Evolutionary conservation across 208 protist genomes (phyloP).

Genomic region (Novymonas esmeraldas): DNA sequence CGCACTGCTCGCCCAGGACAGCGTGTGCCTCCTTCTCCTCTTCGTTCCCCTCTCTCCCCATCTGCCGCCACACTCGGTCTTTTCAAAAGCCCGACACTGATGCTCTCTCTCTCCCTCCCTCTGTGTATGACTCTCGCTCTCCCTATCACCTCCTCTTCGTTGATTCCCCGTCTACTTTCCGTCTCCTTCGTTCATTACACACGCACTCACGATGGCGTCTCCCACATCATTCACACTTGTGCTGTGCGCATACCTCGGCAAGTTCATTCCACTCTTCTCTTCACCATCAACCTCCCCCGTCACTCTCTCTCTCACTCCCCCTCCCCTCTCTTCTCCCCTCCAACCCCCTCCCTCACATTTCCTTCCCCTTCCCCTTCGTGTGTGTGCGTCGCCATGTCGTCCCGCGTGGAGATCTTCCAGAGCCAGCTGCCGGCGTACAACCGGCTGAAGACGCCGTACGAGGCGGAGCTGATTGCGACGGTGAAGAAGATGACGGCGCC

Average conservation of each 20-base stretch:
- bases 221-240: too few species aligned
- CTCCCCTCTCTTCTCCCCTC: neutral
- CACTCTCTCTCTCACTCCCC: neutral
- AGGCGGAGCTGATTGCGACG: slow-evolving; percentile 74
- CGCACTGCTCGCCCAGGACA: too few species aligned
- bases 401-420: slow-evolving; percentile 75
- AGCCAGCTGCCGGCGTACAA: slow-evolving; percentile 85
- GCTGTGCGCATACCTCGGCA: too few species aligned
- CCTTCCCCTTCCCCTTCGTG: slow-evolving; percentile 1
- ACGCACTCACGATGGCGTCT: too few species aligned
- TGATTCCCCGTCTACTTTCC: too few species aligned
- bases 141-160: neutral
- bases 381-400: slow-evolving; percentile 35
- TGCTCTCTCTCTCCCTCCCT: neutral
- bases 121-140: neutral
- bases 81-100: too few species aligned
- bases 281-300: too few species aligned
- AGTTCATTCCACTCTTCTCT: too few species aligned
- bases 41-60: too few species aligned
- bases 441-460: slow-evolving; percentile 79
- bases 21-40: too few species aligned
- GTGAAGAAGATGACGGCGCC: slow-evolving; percentile 70
- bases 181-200: too few species aligned
- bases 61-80: neutral
- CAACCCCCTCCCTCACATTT: neutral